Conservation (phyloP, 805 yeast genomes). For the Saturnispora mendoncae region DNA sequence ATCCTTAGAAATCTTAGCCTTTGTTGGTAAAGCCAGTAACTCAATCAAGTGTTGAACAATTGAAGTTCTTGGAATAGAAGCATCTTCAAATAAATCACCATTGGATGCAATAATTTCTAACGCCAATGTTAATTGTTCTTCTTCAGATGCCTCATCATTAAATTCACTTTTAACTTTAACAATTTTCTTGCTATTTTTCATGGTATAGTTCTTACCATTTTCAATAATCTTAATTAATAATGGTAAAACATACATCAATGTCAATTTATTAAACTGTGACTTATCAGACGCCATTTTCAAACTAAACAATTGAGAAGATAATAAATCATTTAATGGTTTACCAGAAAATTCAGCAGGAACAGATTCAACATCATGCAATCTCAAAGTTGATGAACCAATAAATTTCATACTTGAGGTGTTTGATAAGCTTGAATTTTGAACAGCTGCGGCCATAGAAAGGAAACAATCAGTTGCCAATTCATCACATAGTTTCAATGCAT, state of each 20-base stretch:
- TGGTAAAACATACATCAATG: slow-evolving; percentile 71
- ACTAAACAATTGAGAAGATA: slow-evolving; percentile 64
- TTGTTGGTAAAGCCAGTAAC: slow-evolving; percentile 63
- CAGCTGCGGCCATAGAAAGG: slow-evolving; percentile 43
- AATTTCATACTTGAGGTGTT: slow-evolving; percentile 37
- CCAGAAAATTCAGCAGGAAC: slow-evolving; percentile 38
- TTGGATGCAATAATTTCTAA: slow-evolving; percentile 66
- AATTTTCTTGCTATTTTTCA: slow-evolving; percentile 43
- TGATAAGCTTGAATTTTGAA: slow-evolving; percentile 37
- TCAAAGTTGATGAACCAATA: slow-evolving; percentile 63
- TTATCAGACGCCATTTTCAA: slow-evolving; percentile 69
- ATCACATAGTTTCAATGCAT: slow-evolving; percentile 28
- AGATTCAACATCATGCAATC: slow-evolving; percentile 41
- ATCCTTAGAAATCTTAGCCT: slow-evolving; percentile 75
- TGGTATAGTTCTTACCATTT: slow-evolving; percentile 50
- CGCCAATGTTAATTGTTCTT: slow-evolving; percentile 73
- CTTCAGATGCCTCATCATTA: slow-evolving; percentile 77
- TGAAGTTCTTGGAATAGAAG: slow-evolving; percentile 57
- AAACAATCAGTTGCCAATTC: slow-evolving; percentile 40
- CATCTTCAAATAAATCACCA: slow-evolving; percentile 58
- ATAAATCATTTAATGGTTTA: slow-evolving; percentile 45
- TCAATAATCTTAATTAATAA: slow-evolving; percentile 59
- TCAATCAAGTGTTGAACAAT: slow-evolving; percentile 55
- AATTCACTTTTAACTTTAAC: slow-evolving; percentile 52
- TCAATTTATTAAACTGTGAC: slow-evolving; percentile 54